Conservation (phyloP, 345 rosid genomes). For the Tarenaya hassleriana region DNA sequence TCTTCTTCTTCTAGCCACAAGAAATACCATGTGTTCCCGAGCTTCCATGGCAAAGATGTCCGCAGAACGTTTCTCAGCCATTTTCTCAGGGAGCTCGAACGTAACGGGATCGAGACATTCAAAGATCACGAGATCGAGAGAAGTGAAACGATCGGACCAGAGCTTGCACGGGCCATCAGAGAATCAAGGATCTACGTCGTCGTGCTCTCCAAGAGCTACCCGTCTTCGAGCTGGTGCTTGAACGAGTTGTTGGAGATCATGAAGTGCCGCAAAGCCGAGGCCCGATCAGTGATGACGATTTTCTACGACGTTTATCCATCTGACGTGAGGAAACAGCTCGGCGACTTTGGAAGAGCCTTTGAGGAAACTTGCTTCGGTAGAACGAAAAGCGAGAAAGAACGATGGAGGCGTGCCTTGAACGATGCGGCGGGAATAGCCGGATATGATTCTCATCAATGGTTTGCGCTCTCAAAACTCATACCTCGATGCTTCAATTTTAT, state of each 20-base stretch:
- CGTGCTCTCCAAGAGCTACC: constrained; percentile 5
- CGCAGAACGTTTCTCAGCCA: constrained; percentile 1
- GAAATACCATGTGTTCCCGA: background rate
- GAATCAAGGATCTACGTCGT: background rate
- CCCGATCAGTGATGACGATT: background rate
- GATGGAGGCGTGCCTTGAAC: constrained; percentile 1
- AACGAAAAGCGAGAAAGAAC: background rate
- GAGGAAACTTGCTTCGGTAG: background rate
- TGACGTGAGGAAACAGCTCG: background rate
- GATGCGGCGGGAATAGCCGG: background rate
- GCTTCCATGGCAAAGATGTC: constrained; percentile 9
- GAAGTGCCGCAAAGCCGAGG: constrained; percentile 1
- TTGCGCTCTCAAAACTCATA: too few relatives aligned
- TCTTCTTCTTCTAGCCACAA: background rate
- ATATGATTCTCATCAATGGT: background rate
- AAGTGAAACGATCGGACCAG: constrained; percentile 6
- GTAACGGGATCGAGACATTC: constrained; percentile 4
- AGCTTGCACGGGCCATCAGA: constrained; percentile 1
- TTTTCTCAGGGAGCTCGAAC: background rate
- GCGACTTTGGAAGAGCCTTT: constrained; percentile 7
- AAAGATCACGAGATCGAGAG: constrained; percentile 8
- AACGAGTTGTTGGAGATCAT: constrained; percentile 7
- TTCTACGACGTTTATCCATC: constrained; percentile 3
- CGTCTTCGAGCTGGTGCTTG: constrained; percentile 6
- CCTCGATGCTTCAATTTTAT: too few relatives aligned